Conservation (phyloP, 2,329 filamentous ascomycete species). For the Thermoascus crustaceus region DNA sequence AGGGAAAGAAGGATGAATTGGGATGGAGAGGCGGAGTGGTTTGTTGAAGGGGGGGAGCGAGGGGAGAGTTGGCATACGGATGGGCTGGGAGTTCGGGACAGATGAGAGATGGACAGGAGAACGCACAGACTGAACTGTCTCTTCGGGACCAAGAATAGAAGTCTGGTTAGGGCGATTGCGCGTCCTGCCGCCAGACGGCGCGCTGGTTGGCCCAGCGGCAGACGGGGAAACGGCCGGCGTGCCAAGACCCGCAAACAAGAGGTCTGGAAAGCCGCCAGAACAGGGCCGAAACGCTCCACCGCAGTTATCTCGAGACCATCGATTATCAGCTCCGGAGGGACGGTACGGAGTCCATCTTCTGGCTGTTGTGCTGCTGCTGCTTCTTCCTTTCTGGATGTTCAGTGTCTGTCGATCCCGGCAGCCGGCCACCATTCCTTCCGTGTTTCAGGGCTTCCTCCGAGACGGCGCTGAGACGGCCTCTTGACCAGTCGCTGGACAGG, state of each 20-base stretch:
- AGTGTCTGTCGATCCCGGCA: too few species aligned
- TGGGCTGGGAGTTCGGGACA: too few species aligned
- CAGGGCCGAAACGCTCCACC: too few species aligned
- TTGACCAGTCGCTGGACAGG: too few species aligned
- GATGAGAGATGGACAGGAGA: too few species aligned
- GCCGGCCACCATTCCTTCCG: background rate
- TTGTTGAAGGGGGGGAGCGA: too few species aligned
- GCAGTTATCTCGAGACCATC: background rate
- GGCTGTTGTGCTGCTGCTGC: too few species aligned
- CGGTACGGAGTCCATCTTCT: background rate
- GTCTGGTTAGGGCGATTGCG: background rate
- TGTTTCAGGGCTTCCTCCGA: background rate
- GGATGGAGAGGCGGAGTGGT: too few species aligned
- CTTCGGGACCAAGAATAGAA: slow-evolving; percentile 3
- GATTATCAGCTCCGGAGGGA: background rate
- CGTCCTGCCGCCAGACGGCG: background rate
- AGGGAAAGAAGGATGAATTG: too few species aligned
- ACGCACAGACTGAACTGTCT: too few species aligned
- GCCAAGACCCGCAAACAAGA: background rate
- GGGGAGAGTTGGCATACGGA: too few species aligned
- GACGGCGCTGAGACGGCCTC: slow-evolving; percentile 1
- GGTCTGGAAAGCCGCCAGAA: background rate
- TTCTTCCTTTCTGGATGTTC: too few species aligned
- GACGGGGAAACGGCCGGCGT: background rate
- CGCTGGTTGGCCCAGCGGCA: background rate